Conservation (phyloP, 108 stramenopile species). For the Skeletonema marinoi region DNA sequence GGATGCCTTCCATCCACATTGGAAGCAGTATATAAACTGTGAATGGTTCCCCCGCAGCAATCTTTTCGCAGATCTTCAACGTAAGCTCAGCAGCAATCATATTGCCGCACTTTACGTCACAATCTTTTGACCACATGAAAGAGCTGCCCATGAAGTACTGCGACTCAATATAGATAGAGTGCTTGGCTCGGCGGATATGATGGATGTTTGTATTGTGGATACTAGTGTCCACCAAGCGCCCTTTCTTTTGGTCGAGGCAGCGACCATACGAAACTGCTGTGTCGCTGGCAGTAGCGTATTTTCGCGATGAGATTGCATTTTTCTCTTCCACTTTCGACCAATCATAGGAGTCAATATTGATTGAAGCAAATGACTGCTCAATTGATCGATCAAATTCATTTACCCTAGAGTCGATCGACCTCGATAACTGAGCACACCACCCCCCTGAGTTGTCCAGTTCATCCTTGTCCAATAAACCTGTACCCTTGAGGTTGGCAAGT, state of each 20-base stretch:
- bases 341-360: not conserved
- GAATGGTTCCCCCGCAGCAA: constrained; percentile 58
- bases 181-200: constrained; percentile 58
- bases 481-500: constrained; percentile 20
- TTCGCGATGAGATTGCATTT: constrained; percentile 10
- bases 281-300: constrained; percentile 23
- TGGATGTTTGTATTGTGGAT: constrained; percentile 51
- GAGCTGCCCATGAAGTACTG: constrained; percentile 63
- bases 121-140: constrained; percentile 47
- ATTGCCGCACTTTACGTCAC: constrained; percentile 50
- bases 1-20: constrained; percentile 67
- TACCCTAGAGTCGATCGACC: constrained; percentile 53
- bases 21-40: constrained; percentile 66
- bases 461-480: constrained; percentile 21
- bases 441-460: constrained; percentile 37
- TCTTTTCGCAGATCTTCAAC: constrained; percentile 66
- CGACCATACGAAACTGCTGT: constrained; percentile 15
- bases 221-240: constrained; percentile 40
- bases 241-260: constrained; percentile 46
- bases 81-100: constrained; percentile 64
- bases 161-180: constrained; percentile 63
- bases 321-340: constrained; percentile 30
- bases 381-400: constrained; percentile 39
- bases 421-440: constrained; percentile 51
- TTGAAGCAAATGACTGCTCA: constrained; percentile 2